Conservation (phyloP, 305 asterid species). For the Fraxinus ornus region DNA sequence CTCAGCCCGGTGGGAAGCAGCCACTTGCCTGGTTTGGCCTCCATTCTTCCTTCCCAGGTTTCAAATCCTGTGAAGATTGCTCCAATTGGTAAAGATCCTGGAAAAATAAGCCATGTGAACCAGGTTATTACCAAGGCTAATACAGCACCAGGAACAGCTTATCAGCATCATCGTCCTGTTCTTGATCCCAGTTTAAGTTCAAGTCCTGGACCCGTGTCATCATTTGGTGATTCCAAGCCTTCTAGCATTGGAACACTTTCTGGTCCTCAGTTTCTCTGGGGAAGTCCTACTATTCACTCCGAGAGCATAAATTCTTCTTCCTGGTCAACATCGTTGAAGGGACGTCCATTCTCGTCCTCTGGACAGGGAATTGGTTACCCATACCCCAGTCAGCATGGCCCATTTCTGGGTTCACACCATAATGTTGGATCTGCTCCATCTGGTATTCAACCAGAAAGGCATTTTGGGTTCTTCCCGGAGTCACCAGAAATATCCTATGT, state of each 20-base stretch:
- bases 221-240: conserved; percentile 55
- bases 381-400: conserved; percentile 49
- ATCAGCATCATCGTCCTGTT: conserved; percentile 46
- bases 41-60: conserved; percentile 61
- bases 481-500: conserved; percentile 73
- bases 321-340: conserved; percentile 56
- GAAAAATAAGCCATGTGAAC: conserved; percentile 44
- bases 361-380: conserved; percentile 53
- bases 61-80: conserved; percentile 74
- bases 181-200: conserved; percentile 52
- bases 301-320: conserved; percentile 56
- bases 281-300: conserved; percentile 67
- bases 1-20: conserved; percentile 60
- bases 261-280: conserved; percentile 97
- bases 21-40: conserved; percentile 74
- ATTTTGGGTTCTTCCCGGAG: conserved; percentile 72
- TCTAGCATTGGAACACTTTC: conserved; percentile 82
- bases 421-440: conserved; percentile 97
- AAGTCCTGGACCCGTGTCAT: conserved; percentile 54
- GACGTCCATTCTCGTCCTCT: conserved; percentile 46
- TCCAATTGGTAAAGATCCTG: conserved; percentile 79
- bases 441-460: conserved; percentile 71
- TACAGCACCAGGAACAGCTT: conserved; percentile 30
- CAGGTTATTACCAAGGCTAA: conserved; percentile 23
- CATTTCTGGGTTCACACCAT: conserved; percentile 59